Evolutionary conservation across 176 grass and related monocot genomes (phyloP).

Genomic region (Oryza nivara): DNA sequence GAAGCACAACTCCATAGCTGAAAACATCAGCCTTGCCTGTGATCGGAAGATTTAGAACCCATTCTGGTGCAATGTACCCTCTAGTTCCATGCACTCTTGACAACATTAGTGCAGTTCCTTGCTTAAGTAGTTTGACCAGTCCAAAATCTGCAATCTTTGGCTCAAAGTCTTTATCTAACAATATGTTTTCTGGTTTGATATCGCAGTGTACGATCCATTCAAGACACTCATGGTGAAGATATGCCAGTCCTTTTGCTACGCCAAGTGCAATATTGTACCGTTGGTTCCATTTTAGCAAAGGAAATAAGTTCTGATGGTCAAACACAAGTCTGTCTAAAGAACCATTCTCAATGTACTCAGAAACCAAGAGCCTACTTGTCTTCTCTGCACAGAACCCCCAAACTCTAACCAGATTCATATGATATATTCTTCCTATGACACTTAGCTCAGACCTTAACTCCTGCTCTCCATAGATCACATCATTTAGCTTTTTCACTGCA

Average conservation of each 20-base stretch:
- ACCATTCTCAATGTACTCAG: slow-evolving; percentile 55
- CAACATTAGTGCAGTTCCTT: slow-evolving; percentile 17
- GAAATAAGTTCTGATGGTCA: not conserved
- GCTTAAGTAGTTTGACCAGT: slow-evolving; percentile 45
- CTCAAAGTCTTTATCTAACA: slow-evolving; percentile 49
- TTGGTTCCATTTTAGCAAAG: slow-evolving; percentile 41
- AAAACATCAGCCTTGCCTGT: slow-evolving; percentile 61
- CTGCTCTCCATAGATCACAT: slow-evolving; percentile 46
- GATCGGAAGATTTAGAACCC: slow-evolving; percentile 60
- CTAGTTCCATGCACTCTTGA: slow-evolving; percentile 60
- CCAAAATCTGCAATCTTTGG: slow-evolving; percentile 73
- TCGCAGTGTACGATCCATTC: slow-evolving; percentile 77
- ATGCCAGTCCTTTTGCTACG: slow-evolving; percentile 52
- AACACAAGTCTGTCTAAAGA: slow-evolving; percentile 54
- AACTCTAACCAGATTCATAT: slow-evolving; percentile 56
- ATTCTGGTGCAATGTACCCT: slow-evolving; percentile 73
- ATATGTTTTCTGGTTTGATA: slow-evolving; percentile 67
- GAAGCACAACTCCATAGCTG: slow-evolving; percentile 56
- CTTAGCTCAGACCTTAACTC: slow-evolving; percentile 65
- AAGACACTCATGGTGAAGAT: slow-evolving; percentile 72
- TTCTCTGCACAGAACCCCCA: slow-evolving; percentile 52
- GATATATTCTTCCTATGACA: slow-evolving; percentile 54
- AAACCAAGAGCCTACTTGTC: slow-evolving; percentile 46
- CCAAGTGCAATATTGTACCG: slow-evolving; percentile 65
- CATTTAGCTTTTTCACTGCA: slow-evolving; percentile 54